A percentile compares a stretch with the other conserved stretches of the same genome.
Conservation (phyloP, 805 yeast species). For the Starmerella geochares region DNA sequence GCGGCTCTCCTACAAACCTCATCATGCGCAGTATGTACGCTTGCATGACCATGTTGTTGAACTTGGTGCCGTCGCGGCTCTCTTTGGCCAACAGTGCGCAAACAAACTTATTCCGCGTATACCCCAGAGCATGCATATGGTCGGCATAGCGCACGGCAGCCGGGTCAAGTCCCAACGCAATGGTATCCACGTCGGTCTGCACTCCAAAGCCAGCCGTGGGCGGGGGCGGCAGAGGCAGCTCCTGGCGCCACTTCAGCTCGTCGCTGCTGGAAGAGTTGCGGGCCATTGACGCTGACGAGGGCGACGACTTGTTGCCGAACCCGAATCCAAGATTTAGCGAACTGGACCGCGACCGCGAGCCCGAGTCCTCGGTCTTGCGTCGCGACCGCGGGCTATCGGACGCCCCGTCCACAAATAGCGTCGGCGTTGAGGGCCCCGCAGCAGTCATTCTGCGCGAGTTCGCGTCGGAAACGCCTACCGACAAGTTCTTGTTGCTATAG, state of each 20-base stretch:
- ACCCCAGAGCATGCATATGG: conserved; percentile 16
- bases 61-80: conserved; percentile 8
- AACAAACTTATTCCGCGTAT: conserved; percentile 19
- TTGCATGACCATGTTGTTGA: conserved; percentile 22
- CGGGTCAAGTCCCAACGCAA: conserved; percentile 14
- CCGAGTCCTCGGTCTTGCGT: neutral
- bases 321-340: conserved; percentile 3
- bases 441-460: neutral
- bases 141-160: conserved; percentile 23
- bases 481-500: neutral
- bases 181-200: conserved; percentile 13
- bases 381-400: neutral
- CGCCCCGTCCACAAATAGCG: neutral
- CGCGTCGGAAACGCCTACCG: neutral
- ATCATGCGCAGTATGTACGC: conserved; percentile 32
- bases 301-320: neutral
- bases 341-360: conserved; percentile 8
- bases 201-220: conserved; percentile 16
- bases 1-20: conserved; percentile 45
- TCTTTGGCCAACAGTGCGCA: conserved; percentile 23
- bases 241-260: conserved; percentile 10
- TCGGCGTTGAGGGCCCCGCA: neutral
- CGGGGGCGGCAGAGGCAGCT: conserved; percentile 21
- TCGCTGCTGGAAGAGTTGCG: conserved; percentile 11
- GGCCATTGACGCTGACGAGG: conserved; percentile 1